Base-by-base conservation (phyloP, 805 yeast species). In the Isabelozyma pseudorhagii region DNA sequence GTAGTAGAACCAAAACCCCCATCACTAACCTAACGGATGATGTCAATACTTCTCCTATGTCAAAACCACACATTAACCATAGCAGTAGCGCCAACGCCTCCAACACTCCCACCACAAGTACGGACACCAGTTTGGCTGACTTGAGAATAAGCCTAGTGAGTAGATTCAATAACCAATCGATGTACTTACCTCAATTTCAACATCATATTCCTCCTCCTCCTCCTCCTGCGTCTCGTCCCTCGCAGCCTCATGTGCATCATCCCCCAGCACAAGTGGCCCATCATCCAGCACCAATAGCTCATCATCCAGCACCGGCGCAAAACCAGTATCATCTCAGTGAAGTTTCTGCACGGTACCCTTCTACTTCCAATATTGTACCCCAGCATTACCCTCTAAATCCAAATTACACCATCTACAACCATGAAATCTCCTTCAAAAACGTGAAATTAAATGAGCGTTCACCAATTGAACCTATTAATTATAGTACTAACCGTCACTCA, bases 321-420 rank as follows among this genome's bases (percentile, higher is more conserved):
- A 11, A 29, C 21, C 46, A 57, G 46, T 14, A 50, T 42, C 8
- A 44, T 40, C 28, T 50, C 53, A 38, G 14, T 15, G 62, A 62
- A 44, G 63, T 66, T n/a, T 70, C 72, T 6, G 73, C 69, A 53
- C 68, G 58, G 51, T 66, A 64, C 47, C 67, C 74, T 46, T n/a
- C 51, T 42, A 11, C 46, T 40, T 31, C 50, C 53, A 38, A 38
- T 15, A 63, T 63, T 44, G 63, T 66, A n/a, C 71, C 72, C 4
- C 74, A 69, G 53, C 68, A 59, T 51, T 66, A 64, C 47, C 67
- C 74, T 2, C 52, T 71, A 41, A 65, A 71, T 46, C 72, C 76
- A 0, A 66, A 69, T 46, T 69, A 64, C 58, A 55, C 65, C 34
- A 58, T 67, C 51, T 66, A 62, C 61, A 59, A 53, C 43, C 46